Evolutionary conservation across 2,329 filamentous ascomycete genomes (phyloP).

Genomic region (Didymella glomerata): DNA sequence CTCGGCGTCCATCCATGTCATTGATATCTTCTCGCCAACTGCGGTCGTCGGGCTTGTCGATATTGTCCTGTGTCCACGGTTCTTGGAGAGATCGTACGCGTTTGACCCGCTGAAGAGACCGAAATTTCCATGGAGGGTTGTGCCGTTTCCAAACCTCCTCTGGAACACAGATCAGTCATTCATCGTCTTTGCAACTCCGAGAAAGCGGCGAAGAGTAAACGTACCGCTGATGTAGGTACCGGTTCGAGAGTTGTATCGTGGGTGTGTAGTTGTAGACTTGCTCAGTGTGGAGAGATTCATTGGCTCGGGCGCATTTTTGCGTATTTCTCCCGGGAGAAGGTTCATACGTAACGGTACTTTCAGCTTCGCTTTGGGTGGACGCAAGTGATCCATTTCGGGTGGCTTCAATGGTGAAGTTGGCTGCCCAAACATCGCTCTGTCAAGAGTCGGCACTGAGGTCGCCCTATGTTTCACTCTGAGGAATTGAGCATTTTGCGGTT

Average conservation of each 20-base stretch:
- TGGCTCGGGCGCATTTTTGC: background rate
- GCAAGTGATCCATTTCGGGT: background rate
- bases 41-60: background rate
- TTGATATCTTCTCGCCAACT: background rate
- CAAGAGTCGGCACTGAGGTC: slow-evolving; percentile 1
- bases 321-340: background rate
- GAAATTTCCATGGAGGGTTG: background rate
- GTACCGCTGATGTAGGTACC: slow-evolving; percentile 1
- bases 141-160: background rate
- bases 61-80: slow-evolving; percentile 6
- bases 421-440: slow-evolving; percentile 1
- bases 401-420: slow-evolving; percentile 8
- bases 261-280: background rate
- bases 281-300: background rate
- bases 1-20: background rate
- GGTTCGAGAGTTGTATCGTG: background rate
- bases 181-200: too few relatives aligned
- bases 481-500: background rate
- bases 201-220: background rate
- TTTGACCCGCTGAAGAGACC: slow-evolving; percentile 3
- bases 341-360: background rate
- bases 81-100: slow-evolving; percentile 5
- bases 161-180: background rate
- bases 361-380: background rate
- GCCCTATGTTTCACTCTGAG: background rate